These are phyloP conservation scores for Chaetomiaceae sp. DNA, from an alignment of 2,329 filamentous ascomycete genomes.

Conservation along the genomic window DNA sequence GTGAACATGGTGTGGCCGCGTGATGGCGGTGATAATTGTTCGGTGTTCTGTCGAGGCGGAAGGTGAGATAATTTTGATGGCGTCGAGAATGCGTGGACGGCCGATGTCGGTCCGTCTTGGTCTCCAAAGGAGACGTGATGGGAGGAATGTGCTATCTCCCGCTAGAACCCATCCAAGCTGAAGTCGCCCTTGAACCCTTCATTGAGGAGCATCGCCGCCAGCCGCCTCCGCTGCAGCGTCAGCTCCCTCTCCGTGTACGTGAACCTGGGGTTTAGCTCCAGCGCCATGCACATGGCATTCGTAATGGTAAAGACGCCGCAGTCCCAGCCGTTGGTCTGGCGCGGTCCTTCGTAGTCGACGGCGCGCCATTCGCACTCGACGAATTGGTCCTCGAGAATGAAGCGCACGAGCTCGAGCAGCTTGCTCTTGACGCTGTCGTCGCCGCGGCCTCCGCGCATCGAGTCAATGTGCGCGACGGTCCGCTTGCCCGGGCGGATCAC, in stretches of 20 bases:
- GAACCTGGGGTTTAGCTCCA: conserved; percentile 49
- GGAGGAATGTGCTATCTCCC: conserved; percentile 1
- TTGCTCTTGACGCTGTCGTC: conserved; percentile 36
- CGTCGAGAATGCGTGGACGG: too few relatives aligned
- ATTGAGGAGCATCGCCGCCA: conserved; percentile 63
- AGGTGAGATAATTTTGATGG: neutral
- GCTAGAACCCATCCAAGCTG: conserved; percentile 38
- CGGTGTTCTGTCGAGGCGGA: neutral
- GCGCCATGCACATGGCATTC: conserved; percentile 61
- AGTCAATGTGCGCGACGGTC: conserved; percentile 67
- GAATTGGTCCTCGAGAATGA: conserved; percentile 54
- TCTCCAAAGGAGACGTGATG: neutral
- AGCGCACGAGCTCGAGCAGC: conserved; percentile 52
- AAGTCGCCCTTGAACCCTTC: conserved; percentile 62
- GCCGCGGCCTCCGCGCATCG: conserved; percentile 43
- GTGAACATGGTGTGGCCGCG: too few relatives aligned
- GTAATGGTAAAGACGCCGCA: conserved; percentile 75
- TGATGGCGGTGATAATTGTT: neutral
- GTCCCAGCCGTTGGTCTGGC: conserved; percentile 65
- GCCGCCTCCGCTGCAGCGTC: conserved; percentile 53
- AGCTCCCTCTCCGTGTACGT: conserved; percentile 52
- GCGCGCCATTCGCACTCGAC: conserved; percentile 56
- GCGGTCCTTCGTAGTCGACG: conserved; percentile 45
- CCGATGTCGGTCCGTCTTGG: neutral
- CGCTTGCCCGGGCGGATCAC: conserved; percentile 58